Evolutionary conservation across 1,139 yeast species (phyloP), one percentile per base, ranked within the genome.

Genomic region (Candida tunisiensis): DNA sequence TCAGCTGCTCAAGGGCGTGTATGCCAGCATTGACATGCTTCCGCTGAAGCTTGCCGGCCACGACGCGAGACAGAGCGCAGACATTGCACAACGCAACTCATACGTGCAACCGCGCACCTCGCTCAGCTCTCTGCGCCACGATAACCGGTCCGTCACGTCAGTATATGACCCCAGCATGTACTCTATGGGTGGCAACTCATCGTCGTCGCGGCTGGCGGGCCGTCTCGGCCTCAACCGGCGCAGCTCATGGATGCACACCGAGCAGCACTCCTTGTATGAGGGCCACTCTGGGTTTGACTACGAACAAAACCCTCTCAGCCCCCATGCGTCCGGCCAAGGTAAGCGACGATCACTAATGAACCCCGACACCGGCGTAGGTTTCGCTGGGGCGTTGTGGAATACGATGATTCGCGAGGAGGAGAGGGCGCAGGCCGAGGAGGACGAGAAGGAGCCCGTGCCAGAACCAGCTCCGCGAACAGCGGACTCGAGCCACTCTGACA

Each of bases 371-470:
- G 16, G 16, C 8, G 32, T 49, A 22, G 55, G 55, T 6, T 47
- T 49, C 25, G 42, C 51, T 2, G 47, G 50, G 3, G 50, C 50
- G 5, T 31, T 50, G 13, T 31, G 47, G 31, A 42, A 39, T 16
- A 34, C 46, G 4, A 39, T 47, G 18, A 44, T 45, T 21, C 39
- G 44, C 1, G 53, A 48, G 27, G 50, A 46, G 25, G 31, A 36
- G 13, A 33, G 32, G n/a, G 11, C 14, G n/a, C 20, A 16, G 8
- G 9, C 11, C 13, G 8, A 8, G n/a, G 21, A n/a, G n/a, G n/a
- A n/a, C n/a, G n/a, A n/a, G n/a, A n/a, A n/a, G n/a, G n/a, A n/a
- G n/a, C n/a, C n/a, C n/a, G n/a, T n/a, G n/a, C n/a, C n/a, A n/a
- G n/a, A n/a, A n/a, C n/a, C n/a, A n/a, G n/a, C n/a, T n/a, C n/a